Evolutionary conservation across 352 stramenopile genomes (phyloP).

Genomic region (Globisporangium spiculum): DNA sequence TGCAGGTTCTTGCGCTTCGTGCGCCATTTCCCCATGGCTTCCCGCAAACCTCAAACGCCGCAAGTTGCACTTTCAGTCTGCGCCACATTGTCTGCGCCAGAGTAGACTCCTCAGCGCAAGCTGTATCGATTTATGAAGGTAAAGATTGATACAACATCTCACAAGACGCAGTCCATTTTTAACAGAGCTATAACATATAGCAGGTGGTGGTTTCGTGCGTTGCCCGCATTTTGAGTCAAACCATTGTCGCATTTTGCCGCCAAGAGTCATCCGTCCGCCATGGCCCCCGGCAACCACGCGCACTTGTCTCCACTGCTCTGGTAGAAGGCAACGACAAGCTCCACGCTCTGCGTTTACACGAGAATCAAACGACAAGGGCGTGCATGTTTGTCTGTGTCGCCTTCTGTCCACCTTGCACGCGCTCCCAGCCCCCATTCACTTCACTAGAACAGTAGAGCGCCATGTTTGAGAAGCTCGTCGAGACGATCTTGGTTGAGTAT

Average conservation of each 20-base stretch:
- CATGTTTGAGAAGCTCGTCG: conserved; percentile 87
- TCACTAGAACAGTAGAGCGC: not conserved
- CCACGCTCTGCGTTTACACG: not conserved
- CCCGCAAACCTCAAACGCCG: not conserved
- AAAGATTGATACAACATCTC: not conserved
- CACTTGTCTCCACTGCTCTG: not conserved
- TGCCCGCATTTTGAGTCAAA: not conserved
- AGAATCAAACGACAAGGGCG: not conserved
- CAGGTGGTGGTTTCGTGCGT: conserved; percentile 2
- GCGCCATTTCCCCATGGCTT: conserved; percentile 41
- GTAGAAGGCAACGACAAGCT: not conserved
- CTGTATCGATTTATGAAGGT: not conserved
- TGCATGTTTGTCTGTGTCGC: not conserved
- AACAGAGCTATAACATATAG: not conserved
- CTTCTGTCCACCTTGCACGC: not conserved
- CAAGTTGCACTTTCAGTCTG: not conserved
- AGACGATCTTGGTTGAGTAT: conserved; percentile 85
- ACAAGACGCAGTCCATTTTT: not conserved
- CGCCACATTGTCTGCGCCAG: not conserved
- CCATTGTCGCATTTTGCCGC: not conserved
- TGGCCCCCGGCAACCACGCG: not conserved
- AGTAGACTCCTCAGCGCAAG: not conserved
- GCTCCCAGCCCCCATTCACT: not conserved
- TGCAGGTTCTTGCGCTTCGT: conserved; percentile 77
- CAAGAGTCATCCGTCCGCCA: conserved; percentile 14